Percentiles rank a stretch among this genome's conserved stretches.
Conservation (phyloP, 371 early-diverging fungal genomes). For the Blastocladiella emersonii region DNA sequence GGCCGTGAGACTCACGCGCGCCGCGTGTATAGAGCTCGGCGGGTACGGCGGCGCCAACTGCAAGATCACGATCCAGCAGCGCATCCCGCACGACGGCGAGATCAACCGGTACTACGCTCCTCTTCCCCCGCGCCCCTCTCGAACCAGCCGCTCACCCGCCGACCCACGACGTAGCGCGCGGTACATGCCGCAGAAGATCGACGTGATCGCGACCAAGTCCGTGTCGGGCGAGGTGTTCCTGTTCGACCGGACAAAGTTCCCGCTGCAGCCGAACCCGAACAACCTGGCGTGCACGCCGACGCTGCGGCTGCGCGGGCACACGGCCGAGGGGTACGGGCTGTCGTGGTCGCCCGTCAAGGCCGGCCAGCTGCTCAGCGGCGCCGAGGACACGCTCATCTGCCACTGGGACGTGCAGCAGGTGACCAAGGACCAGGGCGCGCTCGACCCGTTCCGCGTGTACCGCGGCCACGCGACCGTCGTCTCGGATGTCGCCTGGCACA, state of each 20-base stretch:
- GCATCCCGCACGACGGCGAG: conserved; percentile 87
- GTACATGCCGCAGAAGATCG: conserved; percentile 82
- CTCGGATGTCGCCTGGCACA: conserved; percentile 88
- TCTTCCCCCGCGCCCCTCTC: too few relatives aligned
- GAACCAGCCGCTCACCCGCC: not conserved
- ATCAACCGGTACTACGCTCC: conserved; percentile 40
- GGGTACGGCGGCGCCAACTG: conserved; percentile 58
- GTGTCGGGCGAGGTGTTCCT: conserved; percentile 78
- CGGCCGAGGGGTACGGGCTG: conserved; percentile 79
- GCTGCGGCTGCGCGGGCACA: conserved; percentile 74
- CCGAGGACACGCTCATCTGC: conserved; percentile 76
- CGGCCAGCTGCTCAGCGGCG: conserved; percentile 64
- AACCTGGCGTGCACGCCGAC: conserved; percentile 70
- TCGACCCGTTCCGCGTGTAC: conserved; percentile 62
- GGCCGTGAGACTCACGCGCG: too few relatives aligned
- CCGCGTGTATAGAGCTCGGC: conserved; percentile 43
- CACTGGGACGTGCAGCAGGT: conserved; percentile 65
- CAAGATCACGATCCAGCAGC: conserved; percentile 71
- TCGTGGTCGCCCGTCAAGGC: conserved; percentile 35
- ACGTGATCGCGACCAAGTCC: conserved; percentile 90
- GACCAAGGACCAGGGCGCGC: conserved; percentile 46
- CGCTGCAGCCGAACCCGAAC: conserved; percentile 49
- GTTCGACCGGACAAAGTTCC: conserved; percentile 93
- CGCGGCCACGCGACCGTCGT: conserved; percentile 78
- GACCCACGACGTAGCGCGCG: conserved; percentile 45